Conservation (phyloP, 2,329 filamentous ascomycete species). For the Aspergillus proliferans region DNA sequence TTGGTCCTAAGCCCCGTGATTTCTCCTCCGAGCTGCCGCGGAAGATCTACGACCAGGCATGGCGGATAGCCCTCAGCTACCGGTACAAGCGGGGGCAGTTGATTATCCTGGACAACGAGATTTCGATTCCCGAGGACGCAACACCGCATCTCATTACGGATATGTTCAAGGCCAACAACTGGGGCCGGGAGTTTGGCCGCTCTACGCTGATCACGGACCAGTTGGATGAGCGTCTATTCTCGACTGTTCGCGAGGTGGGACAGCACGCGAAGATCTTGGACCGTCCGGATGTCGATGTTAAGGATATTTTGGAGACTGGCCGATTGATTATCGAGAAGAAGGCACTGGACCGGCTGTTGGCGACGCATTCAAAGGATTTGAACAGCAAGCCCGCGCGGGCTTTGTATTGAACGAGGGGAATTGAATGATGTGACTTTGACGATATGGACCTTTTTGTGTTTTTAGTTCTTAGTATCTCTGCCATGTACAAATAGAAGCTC, state of each 20-base stretch:
- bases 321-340: constrained; percentile 79
- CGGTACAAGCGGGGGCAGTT: constrained; percentile 82
- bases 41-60: constrained; percentile 93
- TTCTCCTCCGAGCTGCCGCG: constrained; percentile 75
- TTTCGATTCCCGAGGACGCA: constrained; percentile 53
- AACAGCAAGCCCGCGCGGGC: constrained; percentile 28
- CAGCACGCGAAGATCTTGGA: constrained; percentile 64
- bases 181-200: constrained; percentile 61
- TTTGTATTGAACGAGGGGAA: constrained; percentile 17
- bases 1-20: constrained; percentile 87
- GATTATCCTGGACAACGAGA: constrained; percentile 74
- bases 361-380: constrained; percentile 52
- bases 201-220: constrained; percentile 68
- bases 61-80: constrained; percentile 89
- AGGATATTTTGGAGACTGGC: constrained; percentile 80
- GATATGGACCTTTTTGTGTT: constrained; percentile 5
- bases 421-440: constrained; percentile 1
- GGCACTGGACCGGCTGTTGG: constrained; percentile 70
- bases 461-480: constrained; percentile 6
- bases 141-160: constrained; percentile 56
- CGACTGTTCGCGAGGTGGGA: constrained; percentile 58
- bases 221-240: constrained; percentile 57
- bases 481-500: constrained; percentile 26
- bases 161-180: constrained; percentile 64
- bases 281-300: constrained; percentile 82